A percentile compares a stretch with the other conserved stretches of the same genome.
Conservation (phyloP, 805 yeast species). For the Metschnikowia cubensis region DNA sequence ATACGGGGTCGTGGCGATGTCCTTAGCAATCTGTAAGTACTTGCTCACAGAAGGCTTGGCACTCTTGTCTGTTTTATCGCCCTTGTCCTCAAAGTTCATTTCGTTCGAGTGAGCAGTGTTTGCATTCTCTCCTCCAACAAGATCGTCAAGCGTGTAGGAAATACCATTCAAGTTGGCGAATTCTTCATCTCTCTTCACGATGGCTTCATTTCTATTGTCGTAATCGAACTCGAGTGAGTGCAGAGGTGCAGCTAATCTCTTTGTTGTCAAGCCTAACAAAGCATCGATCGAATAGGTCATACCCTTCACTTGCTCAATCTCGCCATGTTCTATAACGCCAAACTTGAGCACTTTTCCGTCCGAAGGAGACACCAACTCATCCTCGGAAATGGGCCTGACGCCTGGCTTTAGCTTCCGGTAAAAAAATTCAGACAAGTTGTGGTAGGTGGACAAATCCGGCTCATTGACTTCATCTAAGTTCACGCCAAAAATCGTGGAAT, state of each 20-base stretch:
- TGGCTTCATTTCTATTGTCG: slow-evolving; percentile 36
- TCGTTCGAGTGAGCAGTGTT: slow-evolving; percentile 43
- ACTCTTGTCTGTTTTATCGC: slow-evolving; percentile 54
- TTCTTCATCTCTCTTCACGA: slow-evolving; percentile 56
- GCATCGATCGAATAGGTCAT: slow-evolving; percentile 89
- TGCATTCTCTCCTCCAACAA: slow-evolving; percentile 52
- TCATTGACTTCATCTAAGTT: slow-evolving; percentile 86
- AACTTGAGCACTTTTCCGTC: slow-evolving; percentile 88
- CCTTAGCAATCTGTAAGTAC: slow-evolving; percentile 39
- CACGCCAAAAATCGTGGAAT: slow-evolving; percentile 79
- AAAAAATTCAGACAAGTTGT: slow-evolving; percentile 86
- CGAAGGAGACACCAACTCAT: slow-evolving; percentile 79
- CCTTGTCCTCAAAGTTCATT: slow-evolving; percentile 55
- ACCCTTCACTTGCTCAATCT: slow-evolving; percentile 96
- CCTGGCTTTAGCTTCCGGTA: slow-evolving; percentile 78
- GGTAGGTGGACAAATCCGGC: slow-evolving; percentile 68
- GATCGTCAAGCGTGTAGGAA: slow-evolving; percentile 62
- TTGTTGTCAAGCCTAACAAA: slow-evolving; percentile 63
- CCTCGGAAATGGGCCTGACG: slow-evolving; percentile 65
- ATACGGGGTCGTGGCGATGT: slow-evolving; percentile 33
- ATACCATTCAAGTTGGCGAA: slow-evolving; percentile 79
- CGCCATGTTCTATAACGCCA: slow-evolving; percentile 77
- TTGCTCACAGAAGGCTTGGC: slow-evolving; percentile 30
- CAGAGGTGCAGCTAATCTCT: slow-evolving; percentile 51
- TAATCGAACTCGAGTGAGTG: slow-evolving; percentile 45